Conservation (phyloP, 148 eudicot genomes). For the Limonium bicolor region DNA sequence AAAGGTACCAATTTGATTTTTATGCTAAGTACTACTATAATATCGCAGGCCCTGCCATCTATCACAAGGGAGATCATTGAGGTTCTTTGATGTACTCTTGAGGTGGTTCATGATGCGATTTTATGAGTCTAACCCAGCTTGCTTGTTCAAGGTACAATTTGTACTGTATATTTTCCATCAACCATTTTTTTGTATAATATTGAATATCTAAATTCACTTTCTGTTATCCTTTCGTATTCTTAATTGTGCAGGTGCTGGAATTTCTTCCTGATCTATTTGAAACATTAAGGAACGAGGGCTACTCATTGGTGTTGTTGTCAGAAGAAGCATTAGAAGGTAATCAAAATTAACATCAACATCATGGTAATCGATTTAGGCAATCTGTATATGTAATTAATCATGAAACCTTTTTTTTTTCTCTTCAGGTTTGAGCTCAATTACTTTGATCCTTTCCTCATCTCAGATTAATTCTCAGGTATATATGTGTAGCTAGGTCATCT, state of each 20-base stretch:
- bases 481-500: no score
- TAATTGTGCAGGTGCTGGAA: conserved; percentile 53
- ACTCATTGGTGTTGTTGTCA: no score
- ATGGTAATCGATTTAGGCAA: no score
- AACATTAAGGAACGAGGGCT: conserved; percentile 61
- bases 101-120: conserved; percentile 89
- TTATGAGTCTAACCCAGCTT: conserved; percentile 85
- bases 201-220: neutral
- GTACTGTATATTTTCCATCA: conserved; percentile 13
- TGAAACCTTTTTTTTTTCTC: no score
- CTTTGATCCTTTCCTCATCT: no score
- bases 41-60: conserved; percentile 62
- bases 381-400: no score
- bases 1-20: neutral
- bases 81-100: conserved; percentile 69
- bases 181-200: neutral
- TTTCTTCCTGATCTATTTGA: conserved; percentile 85
- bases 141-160: conserved; percentile 61
- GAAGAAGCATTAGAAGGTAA: no score
- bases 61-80: conserved; percentile 55
- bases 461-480: no score
- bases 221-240: neutral
- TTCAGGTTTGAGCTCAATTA: no score
- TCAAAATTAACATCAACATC: no score
- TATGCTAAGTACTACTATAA: neutral